These are phyloP conservation scores for Pestalotiopsis sp. DNA, from an alignment of 2,329 filamentous ascomycete genomes.

Conservation along the genomic window DNA sequence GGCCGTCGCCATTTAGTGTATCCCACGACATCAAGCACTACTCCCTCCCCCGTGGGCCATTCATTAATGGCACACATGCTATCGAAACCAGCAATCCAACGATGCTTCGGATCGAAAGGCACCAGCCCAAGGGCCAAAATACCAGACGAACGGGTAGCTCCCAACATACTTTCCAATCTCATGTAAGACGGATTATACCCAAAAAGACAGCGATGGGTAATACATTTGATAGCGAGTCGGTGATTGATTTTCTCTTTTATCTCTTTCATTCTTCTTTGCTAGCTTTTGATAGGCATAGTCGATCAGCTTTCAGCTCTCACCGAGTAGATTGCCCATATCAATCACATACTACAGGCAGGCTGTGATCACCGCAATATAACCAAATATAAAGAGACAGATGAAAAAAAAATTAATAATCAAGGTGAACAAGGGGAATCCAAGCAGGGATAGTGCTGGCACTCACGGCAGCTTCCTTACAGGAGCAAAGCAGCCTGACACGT, in stretches of 20 bases:
- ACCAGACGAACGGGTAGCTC: too few species aligned
- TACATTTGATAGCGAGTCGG: too few species aligned
- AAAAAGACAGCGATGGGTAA: too few species aligned
- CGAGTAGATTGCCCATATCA: not conserved
- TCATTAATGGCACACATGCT: not conserved
- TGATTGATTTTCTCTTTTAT: too few species aligned
- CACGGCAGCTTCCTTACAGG: not conserved
- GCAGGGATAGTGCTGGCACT: not conserved
- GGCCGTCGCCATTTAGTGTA: not conserved
- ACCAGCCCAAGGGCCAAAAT: too few species aligned
- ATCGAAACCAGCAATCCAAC: too few species aligned
- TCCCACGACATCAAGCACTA: not conserved
- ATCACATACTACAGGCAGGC: not conserved
- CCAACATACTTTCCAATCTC: too few species aligned
- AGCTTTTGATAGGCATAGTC: not conserved
- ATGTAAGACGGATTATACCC: too few species aligned
- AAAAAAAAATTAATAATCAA: not conserved
- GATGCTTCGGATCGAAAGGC: too few species aligned
- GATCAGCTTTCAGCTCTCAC: not conserved
- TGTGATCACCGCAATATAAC: not conserved
- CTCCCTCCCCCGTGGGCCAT: not conserved
- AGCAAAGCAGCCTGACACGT: not conserved
- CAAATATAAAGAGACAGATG: not conserved
- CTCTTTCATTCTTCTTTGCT: not conserved
- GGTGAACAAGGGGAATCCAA: not conserved